Evolutionary conservation across 345 rosid genomes (phyloP), one percentile per base, ranked within the genome.

Genomic region (Acer campestre): DNA sequence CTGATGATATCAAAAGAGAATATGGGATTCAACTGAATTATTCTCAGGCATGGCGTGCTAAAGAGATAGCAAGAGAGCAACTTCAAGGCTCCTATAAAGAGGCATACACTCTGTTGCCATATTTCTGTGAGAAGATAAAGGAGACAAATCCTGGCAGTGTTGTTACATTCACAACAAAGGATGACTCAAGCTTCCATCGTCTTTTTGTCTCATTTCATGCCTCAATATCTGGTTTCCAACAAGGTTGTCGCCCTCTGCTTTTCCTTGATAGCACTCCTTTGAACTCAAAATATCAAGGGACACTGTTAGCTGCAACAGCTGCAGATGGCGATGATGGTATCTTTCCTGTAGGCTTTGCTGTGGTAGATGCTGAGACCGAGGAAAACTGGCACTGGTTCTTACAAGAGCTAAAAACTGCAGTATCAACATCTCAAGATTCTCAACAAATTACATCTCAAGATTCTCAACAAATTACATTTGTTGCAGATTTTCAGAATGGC

Each of bases 11-110:
- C 79, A 89, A 83, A 78, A 86, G 90, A 77, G 99, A 95, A 77
- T 93, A 93, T 74, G 99, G 97, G 74, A 93, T 95, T 75, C 92
- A 95, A 46, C 72, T 95, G 83, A 95, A 92, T 74, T 95, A 91
- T 83, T 92, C 97, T 44, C 99, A 95, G 82, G 96, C 98, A 46
- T 90, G 99, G 97, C 92, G 96, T 51, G 98, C 97, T 8, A 95
- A 92, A 82, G 95, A 95, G 83, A 86, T 92, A 63, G 99, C 97
- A 1, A 86, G 94, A 84, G 94, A 92, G 90, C 98, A 95, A 89
- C 97, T 95, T 81, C 99, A 91, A 73, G 98, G 96, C 61, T 93
- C 99, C 58, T 90, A 85, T 68, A 92, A 92, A 82, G 96, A 93
- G 55, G 92, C 99, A 6, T 95, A 93, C 78, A 87, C 81, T 88